These are phyloP conservation scores for Firmiana major DNA, from an alignment of 345 rosid genomes.

Conservation along the genomic window DNA sequence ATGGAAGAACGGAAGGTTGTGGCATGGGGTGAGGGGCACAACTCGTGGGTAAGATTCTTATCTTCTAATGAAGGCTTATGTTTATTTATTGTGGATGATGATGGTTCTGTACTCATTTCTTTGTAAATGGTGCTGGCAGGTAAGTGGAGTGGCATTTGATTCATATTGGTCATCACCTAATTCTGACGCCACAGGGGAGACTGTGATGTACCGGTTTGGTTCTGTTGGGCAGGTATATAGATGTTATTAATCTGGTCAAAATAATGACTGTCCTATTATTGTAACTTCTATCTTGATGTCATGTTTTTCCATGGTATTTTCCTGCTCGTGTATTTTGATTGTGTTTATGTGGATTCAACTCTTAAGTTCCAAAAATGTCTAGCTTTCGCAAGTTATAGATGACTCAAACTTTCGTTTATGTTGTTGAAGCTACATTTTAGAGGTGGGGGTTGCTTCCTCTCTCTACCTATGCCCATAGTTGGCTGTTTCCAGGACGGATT, in stretches of 20 bases:
- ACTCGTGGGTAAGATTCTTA: conserved; percentile 82
- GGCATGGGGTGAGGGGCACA: conserved; percentile 99
- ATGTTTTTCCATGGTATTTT: background rate
- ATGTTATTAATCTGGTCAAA: background rate
- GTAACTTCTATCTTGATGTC: background rate
- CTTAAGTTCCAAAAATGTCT: background rate
- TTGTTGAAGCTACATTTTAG: background rate
- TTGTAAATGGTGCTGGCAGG: conserved; percentile 54
- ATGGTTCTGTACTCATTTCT: conserved; percentile 18
- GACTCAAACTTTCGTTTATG: background rate
- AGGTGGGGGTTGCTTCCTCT: background rate
- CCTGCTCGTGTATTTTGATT: background rate
- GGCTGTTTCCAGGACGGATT: background rate
- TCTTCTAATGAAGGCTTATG: background rate
- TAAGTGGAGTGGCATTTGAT: conserved; percentile 99
- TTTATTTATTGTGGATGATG: conserved; percentile 13
- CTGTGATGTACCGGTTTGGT: conserved; percentile 90
- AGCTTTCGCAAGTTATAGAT: background rate
- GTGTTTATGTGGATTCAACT: background rate
- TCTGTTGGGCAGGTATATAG: conserved; percentile 96
- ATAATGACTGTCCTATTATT: background rate
- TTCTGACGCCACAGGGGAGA: conserved; percentile 81
- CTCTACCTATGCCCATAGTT: background rate
- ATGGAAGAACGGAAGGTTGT: conserved; percentile 98
- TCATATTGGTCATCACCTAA: conserved; percentile 87